Conservation (phyloP, 352 stramenopile species). For the Phytophthora brassicae region DNA sequence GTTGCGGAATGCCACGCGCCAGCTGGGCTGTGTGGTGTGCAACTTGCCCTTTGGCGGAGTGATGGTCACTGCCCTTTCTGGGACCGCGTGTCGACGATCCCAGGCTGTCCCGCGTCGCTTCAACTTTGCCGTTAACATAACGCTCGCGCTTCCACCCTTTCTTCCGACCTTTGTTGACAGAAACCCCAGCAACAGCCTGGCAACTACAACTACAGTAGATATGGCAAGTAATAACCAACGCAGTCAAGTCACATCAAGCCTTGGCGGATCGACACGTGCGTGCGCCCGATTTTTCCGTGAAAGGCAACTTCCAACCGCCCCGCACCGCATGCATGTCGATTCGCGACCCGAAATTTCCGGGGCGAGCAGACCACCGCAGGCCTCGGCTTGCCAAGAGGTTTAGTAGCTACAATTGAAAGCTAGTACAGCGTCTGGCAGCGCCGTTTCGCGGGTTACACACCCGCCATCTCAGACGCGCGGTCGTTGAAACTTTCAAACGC, state of each 20-base stretch:
- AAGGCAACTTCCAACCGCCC: conserved; percentile 24
- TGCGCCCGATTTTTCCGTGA: conserved; percentile 41
- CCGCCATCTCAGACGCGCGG: conserved; percentile 37
- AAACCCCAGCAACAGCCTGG: conserved; percentile 25
- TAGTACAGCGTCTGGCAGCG: conserved; percentile 7
- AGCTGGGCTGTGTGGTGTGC: too few species aligned
- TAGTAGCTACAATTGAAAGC: conserved; percentile 18
- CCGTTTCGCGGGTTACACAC: conserved; percentile 34
- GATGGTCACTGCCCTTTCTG: conserved; percentile 41
- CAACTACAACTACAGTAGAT: background rate
- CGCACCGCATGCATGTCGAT: conserved; percentile 8
- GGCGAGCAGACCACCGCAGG: conserved; percentile 25
- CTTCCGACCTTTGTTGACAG: conserved; percentile 23
- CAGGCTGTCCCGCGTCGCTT: conserved; percentile 37
- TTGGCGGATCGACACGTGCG: conserved; percentile 24
- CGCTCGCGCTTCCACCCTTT: conserved; percentile 32
- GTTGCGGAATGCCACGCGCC: conserved; percentile 14
- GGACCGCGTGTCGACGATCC: conserved; percentile 30
- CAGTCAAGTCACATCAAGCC: conserved; percentile 31
- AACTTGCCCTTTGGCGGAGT: conserved; percentile 29
- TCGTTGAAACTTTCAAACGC: too few species aligned
- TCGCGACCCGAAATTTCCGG: conserved; percentile 34
- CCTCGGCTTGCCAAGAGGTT: background rate
- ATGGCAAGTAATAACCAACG: conserved; percentile 17
- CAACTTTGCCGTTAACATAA: conserved; percentile 45